Base-by-base conservation (phyloP, 805 yeast genomes). In the Starmerella roubikii region DNA sequence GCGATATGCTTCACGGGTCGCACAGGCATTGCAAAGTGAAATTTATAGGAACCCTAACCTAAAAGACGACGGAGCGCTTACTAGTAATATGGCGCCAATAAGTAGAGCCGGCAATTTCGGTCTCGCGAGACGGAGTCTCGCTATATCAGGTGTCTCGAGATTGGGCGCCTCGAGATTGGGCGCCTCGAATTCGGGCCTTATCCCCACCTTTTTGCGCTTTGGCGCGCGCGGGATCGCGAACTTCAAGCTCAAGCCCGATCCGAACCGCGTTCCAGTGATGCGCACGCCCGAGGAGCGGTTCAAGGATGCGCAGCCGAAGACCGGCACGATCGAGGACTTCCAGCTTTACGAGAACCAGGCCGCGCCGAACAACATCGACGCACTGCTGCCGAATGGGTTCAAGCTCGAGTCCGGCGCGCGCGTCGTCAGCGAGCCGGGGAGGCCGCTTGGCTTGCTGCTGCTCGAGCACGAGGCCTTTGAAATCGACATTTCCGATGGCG, bases 401-500 rank as follows among this genome's bases (percentile, higher is more conserved):
- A 66, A 73, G 26, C 68, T 81, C 44, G 64, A 78, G 69, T 42
- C 55, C 65, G 38, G 69, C 65, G 39, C 68, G 72, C 12, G 61
- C 56, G 19, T 53, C 40, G 32, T 35, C 4, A 29, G 35, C 62
- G 30, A 27, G 12, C 73, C 48, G 3, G 26, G 42, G 0, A 43
- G 47, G 19, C 19, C 22, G 28, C 60, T 58, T 4, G 20, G 29
- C 11, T 62, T 55, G 8, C 47, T 57, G 30, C 35, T 57, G 16
- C 42, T 58, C 13, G 50, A 72, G 62, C 50, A 57, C 11, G 84
- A 78, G 50, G 69, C 76, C 1, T 71, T 74, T 45, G 78, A 76
- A 50, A 66, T 79, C 30, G 68, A 74, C 47, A 53, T 78, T 32
- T 48, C 45, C 22, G 37, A 40, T 46, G 52, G 38, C 27, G 56